Percentiles rank a stretch among this genome's conserved stretches.
Conservation (phyloP, 176 grass and related monocot genomes). For the Dactylis glomerata region DNA sequence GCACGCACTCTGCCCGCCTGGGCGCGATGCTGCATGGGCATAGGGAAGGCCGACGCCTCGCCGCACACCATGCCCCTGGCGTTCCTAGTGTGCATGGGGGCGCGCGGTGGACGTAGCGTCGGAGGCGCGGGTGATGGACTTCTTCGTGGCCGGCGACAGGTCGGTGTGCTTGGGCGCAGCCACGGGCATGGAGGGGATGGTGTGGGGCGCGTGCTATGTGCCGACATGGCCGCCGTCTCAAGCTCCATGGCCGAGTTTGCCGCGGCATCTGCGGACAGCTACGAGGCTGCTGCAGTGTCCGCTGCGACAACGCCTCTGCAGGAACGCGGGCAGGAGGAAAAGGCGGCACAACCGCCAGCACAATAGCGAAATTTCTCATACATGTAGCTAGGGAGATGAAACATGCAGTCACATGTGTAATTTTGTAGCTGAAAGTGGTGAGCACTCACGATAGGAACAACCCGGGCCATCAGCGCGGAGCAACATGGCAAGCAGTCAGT, state of each 20-base stretch:
- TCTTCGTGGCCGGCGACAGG: conserved; percentile 75
- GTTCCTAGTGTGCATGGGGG: conserved; percentile 56
- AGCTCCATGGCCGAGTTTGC: conserved; percentile 68
- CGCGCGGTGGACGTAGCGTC: conserved; percentile 48
- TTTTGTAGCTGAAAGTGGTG: conserved; percentile 30
- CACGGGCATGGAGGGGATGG: conserved; percentile 54
- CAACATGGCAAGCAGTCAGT: no score
- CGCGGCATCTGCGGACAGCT: conserved; percentile 26
- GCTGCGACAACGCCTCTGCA: neutral
- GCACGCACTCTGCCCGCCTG: conserved; percentile 60
- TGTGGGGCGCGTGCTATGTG: conserved; percentile 64
- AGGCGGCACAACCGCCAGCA: neutral
- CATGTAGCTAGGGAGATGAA: neutral
- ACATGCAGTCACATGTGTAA: neutral
- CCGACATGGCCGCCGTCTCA: conserved; percentile 53
- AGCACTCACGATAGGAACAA: no score
- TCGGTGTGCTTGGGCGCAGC: conserved; percentile 49
- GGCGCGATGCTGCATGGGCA: conserved; percentile 63
- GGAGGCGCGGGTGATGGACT: conserved; percentile 77
- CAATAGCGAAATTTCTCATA: neutral
- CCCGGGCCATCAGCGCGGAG: no score
- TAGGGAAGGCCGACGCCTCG: neutral
- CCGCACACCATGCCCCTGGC: conserved; percentile 30
- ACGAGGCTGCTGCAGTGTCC: conserved; percentile 28
- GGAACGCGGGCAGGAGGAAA: conserved; percentile 28